Percentiles rank a stretch among this genome's conserved stretches.
phyloP scores from a whole-genome alignment of 176 grass and related monocot genomes.

The Oryza coarctata region DNA sequence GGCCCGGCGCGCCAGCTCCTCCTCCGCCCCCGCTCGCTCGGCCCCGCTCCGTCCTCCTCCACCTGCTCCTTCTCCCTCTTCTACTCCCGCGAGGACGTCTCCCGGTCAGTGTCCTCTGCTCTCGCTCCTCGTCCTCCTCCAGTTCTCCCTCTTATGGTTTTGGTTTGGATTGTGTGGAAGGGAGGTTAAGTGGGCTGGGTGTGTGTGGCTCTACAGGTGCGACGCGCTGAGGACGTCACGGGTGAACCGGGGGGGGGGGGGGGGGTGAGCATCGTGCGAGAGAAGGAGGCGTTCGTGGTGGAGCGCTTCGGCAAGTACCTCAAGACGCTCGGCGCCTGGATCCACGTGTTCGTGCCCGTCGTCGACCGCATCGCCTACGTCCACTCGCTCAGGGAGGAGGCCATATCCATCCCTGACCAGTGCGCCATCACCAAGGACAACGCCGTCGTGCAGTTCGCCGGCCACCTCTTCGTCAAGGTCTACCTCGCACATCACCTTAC shows the following conservation, averaged over 20 bases:
- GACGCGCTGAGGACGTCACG: constrained; percentile 35
- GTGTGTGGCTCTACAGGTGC: constrained; percentile 25
- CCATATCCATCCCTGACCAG: constrained; percentile 84
- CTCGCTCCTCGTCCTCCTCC: neutral
- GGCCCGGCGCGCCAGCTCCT: neutral
- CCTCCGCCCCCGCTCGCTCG: constrained; percentile 21
- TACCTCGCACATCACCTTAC: neutral
- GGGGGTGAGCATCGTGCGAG: constrained; percentile 79
- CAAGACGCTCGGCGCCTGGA: constrained; percentile 72
- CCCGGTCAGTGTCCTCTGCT: constrained; percentile 16
- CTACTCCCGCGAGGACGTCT: constrained; percentile 46
- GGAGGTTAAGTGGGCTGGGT: neutral
- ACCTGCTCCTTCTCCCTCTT: constrained; percentile 23
- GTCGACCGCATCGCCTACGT: constrained; percentile 91
- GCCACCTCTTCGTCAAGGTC: constrained; percentile 90
- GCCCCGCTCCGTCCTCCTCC: neutral
- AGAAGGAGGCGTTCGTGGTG: constrained; percentile 85
- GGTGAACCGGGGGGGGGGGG: too few relatives aligned
- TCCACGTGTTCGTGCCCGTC: constrained; percentile 69
- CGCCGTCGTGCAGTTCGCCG: too few relatives aligned
- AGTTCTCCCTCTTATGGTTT: neutral
- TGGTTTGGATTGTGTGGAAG: neutral
- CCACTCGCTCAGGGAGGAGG: constrained; percentile 96
- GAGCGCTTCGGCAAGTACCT: constrained; percentile 87
- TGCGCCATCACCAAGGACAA: constrained; percentile 95